Evolutionary conservation across 441 rosid genomes (phyloP), one percentile per base, ranked within the genome.

Genomic region (Gossypium schwendimanii): DNA sequence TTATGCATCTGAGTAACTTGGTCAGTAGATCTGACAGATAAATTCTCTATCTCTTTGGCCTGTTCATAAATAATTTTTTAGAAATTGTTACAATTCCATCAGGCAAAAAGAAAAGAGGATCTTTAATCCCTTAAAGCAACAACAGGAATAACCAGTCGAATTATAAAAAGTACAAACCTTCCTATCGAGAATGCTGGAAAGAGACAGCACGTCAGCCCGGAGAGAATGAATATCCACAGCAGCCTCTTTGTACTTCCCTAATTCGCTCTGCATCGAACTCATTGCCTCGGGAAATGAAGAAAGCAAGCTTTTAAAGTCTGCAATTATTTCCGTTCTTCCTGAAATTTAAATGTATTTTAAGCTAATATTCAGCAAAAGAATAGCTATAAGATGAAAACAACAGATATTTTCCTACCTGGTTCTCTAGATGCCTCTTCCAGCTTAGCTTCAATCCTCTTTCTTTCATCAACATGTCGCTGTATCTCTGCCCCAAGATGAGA

Each of bases 211-310:
- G 75, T 92, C 94, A 74, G 98, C 96, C 39, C 88, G 89, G 78
- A 93, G 81, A 63, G 91, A 83, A 83, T 92, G 96, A 77, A 93
- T 85, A 78, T 90, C 89, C 71, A 84, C 77, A 75, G 97, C 91
- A 84, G 87, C 84, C 73, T 89, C 94, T 81, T 92, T 96, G 80
- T 66, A 92, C 58, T 73, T 85, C 73, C 88, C 83, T 78, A 96
- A 77, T 52, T 90, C 93, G 74, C 86, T 83, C 83, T 90, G 94
- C 99, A 96, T 90, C 26, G 81, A 68, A 77, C 83, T 81, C 99
- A 93, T 91, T 75, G 92, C 92, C 82, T 86, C 89, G 9, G 98
- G 97, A 82, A 91, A 96, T 24, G 97, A 89, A 21, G 97, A 89
- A 76, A 89, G 84, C 85, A 93, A 80, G 21, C 86, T 91, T 84